These are phyloP conservation scores for Oemleria cerasiformis DNA, from an alignment of 306 rosid species.

Conservation along the genomic window DNA sequence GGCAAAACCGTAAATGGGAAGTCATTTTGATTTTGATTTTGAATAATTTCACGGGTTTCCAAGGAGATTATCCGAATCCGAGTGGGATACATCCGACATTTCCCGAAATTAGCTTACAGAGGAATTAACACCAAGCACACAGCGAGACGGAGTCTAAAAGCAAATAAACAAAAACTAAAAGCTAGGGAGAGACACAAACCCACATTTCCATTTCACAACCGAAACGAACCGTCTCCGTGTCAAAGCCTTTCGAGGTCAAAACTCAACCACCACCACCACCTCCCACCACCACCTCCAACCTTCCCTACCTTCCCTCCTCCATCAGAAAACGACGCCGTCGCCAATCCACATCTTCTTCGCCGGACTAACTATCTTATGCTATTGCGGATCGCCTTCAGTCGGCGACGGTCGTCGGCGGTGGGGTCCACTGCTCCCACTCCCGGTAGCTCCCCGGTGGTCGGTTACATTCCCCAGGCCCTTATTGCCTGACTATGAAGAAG, in stretches of 20 bases:
- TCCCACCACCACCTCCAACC: slow-evolving; percentile 4
- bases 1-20: not conserved
- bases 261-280: slow-evolving; percentile 18
- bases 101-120: slow-evolving; percentile 16
- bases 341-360: slow-evolving; percentile 1
- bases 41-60: not conserved
- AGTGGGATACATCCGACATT: slow-evolving; percentile 12
- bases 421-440: slow-evolving; percentile 30
- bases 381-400: slow-evolving; percentile 51
- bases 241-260: slow-evolving; percentile 43
- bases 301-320: slow-evolving; percentile 10
- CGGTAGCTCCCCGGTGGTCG: slow-evolving; percentile 55
- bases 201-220: not conserved
- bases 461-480: slow-evolving; percentile 19
- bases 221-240: slow-evolving; percentile 47
- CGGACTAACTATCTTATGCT: slow-evolving; percentile 44
- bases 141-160: not conserved
- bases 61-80: not conserved
- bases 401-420: slow-evolving; percentile 59
- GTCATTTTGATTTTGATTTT: not conserved
- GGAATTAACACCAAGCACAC: slow-evolving; percentile 38
- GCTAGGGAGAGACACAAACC: slow-evolving; percentile 6
- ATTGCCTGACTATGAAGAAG: slow-evolving; percentile 74
- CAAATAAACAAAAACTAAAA: not conserved
- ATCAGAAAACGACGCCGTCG: slow-evolving; percentile 32